phyloP scores from a whole-genome alignment of 306 rosid species.

The Nissolia schottii region DNA sequence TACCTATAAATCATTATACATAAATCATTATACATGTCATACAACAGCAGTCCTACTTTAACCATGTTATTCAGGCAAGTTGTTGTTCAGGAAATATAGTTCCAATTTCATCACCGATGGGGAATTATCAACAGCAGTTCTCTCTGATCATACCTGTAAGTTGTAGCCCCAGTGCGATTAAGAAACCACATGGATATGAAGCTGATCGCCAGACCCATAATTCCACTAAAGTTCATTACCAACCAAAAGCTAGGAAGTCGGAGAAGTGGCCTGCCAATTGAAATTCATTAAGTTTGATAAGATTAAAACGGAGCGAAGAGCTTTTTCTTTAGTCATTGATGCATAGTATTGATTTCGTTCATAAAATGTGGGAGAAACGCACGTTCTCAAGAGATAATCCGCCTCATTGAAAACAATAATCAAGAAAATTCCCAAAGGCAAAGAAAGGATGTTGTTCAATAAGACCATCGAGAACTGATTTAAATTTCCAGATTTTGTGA shows the following conservation, averaged over 20 bases:
- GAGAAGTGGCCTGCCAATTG: constrained; percentile 78
- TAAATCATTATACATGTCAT: not conserved
- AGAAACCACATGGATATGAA: constrained; percentile 99
- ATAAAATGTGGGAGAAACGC: constrained; percentile 37
- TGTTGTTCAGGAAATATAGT: not conserved
- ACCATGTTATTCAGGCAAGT: not conserved
- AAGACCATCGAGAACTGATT: constrained; percentile 96
- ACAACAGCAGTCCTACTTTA: not conserved
- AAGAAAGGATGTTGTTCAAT: constrained; percentile 85
- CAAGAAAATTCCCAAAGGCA: constrained; percentile 84
- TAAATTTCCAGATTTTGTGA: constrained; percentile 81
- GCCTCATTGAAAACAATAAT: constrained; percentile 71
- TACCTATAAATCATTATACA: not conserved
- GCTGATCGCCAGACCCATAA: constrained; percentile 92
- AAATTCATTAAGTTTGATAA: constrained; percentile 15
- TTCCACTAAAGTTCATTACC: constrained; percentile 84
- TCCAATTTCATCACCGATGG: not conserved
- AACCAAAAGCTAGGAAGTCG: constrained; percentile 85
- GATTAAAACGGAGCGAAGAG: not conserved
- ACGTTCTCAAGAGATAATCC: constrained; percentile 84
- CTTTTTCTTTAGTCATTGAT: not conserved
- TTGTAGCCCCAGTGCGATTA: constrained; percentile 96
- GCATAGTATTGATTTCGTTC: not conserved
- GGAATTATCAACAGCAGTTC: not conserved
- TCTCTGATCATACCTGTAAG: constrained; percentile 26